Base-by-base conservation (phyloP, 164 flowering plant genomes). In the Umbellularia californica region DNA sequence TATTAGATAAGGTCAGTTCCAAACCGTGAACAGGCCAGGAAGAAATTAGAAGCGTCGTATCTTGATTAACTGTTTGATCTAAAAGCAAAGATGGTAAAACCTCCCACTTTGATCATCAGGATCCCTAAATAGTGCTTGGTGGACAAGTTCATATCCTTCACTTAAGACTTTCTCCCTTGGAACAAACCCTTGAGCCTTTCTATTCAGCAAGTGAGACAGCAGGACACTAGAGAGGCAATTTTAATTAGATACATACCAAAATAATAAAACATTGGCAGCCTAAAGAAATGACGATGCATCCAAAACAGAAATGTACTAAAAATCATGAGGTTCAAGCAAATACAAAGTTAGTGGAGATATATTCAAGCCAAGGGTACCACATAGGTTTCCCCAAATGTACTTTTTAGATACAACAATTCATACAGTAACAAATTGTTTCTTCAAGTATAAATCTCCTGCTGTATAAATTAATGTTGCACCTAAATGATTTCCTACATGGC, bases 91-190 rank as follows among this genome's bases (percentile, higher is more conserved):
- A 86, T 93, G 88, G 85, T 95, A 92, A 85, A 95, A 93, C 99
- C 97, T 93, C 30, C 95, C 99, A 87, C 98, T 93, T 77, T 93
- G 99, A 85, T 95, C 97, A 87, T 93, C 97, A 7, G 93, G 90
- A 68, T 93, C 98, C 2, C 92, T 90, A 80, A 92, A 95, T 74
- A 93, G 69, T 67, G 99, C 98, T 75, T 89, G 83, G 70, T 89
- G 93, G 17, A 93, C 88, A 67, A 92, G 90, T 55, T 95, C 92
- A 79, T 78, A 90, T 76, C 92, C 99, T 78, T 88, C 89, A n/a
- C 73, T 77, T 74, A 95, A 80, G 76, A 90, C 85, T 50, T 84
- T 81, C 72, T 91, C 89, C 77, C 87, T 86, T 41, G 88, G 78
- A 65, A 63, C 72, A 77, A 79, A 88, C 20, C 90, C 91, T 74